These are phyloP conservation scores for Candida odintsovae DNA, from an alignment of 805 yeast species.

Conservation along the genomic window DNA sequence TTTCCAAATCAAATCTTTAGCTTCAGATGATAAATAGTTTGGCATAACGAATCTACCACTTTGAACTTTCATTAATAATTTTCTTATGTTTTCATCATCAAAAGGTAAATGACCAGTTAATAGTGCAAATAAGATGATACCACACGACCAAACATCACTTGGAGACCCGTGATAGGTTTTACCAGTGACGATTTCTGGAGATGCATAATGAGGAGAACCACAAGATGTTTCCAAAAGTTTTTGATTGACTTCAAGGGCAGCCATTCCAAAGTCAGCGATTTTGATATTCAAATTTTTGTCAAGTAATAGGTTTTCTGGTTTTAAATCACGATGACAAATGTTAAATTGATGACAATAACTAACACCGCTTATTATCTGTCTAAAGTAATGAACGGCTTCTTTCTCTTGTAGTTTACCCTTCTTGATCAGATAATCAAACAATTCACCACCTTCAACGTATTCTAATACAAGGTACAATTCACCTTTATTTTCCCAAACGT, in stretches of 20 bases:
- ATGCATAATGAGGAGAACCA: slow-evolving; percentile 98
- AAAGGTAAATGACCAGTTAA: slow-evolving; percentile 94
- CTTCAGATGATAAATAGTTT: slow-evolving; percentile 69
- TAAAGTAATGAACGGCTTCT: slow-evolving; percentile 87
- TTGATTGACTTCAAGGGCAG: slow-evolving; percentile 83
- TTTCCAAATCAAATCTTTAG: slow-evolving; percentile 73
- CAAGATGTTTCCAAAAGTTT: slow-evolving; percentile 88
- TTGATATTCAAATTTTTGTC: slow-evolving; percentile 86
- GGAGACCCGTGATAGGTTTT: slow-evolving; percentile 94
- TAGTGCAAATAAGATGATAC: slow-evolving; percentile 88
- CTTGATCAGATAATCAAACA: slow-evolving; percentile 86
- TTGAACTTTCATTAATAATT: slow-evolving; percentile 83
- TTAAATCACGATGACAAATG: slow-evolving; percentile 83
- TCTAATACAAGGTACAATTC: slow-evolving; percentile 84
- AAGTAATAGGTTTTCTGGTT: slow-evolving; percentile 73
- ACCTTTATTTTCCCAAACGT: slow-evolving; percentile 83
- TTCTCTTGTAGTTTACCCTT: slow-evolving; percentile 82
- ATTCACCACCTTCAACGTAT: slow-evolving; percentile 96
- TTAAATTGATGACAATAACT: slow-evolving; percentile 81
- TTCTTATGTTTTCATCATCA: slow-evolving; percentile 92
- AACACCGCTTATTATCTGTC: slow-evolving; percentile 79
- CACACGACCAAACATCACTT: slow-evolving; percentile 97
- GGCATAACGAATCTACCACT: slow-evolving; percentile 86
- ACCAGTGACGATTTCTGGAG: slow-evolving; percentile 97
- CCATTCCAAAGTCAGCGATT: slow-evolving; percentile 99